Evolutionary conservation across 176 grass and related monocot genomes (phyloP).

Genomic region (Saccharum spontaneum): DNA sequence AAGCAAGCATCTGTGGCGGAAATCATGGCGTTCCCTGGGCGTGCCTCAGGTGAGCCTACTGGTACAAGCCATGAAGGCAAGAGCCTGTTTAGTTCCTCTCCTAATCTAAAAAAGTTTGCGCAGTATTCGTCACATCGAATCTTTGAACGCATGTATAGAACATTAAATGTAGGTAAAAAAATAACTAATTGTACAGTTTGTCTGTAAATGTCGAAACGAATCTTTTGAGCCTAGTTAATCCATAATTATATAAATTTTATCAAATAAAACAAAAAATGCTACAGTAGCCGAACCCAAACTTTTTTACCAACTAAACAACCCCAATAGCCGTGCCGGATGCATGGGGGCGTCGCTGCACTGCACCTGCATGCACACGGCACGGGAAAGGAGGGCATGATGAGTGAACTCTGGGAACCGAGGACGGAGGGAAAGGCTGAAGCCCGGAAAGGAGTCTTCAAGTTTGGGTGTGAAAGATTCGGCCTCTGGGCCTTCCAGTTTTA

Average conservation of each 20-base stretch:
- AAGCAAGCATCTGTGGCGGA: neutral
- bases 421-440: neutral
- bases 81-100: too few species aligned
- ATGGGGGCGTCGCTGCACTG: neutral
- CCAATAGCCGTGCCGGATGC: neutral
- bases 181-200: too few species aligned
- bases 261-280: too few species aligned
- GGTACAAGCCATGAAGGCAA: neutral
- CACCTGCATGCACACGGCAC: neutral
- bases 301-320: too few species aligned
- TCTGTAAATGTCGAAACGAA: too few species aligned
- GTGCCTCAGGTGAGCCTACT: constrained; percentile 17
- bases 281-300: too few species aligned
- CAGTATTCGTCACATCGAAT: too few species aligned
- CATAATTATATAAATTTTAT: too few species aligned
- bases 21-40: constrained; percentile 25
- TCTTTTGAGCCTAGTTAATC: too few species aligned
- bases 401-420: neutral
- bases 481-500: neutral
- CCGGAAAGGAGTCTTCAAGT: neutral
- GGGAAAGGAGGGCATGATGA: constrained; percentile 15
- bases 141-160: too few species aligned
- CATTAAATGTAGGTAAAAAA: too few species aligned
- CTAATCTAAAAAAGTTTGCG: too few species aligned
- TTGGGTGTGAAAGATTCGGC: neutral